phyloP scores from a whole-genome alignment of 768 basidiomycete genomes.

The Obba rivulosa region DNA sequence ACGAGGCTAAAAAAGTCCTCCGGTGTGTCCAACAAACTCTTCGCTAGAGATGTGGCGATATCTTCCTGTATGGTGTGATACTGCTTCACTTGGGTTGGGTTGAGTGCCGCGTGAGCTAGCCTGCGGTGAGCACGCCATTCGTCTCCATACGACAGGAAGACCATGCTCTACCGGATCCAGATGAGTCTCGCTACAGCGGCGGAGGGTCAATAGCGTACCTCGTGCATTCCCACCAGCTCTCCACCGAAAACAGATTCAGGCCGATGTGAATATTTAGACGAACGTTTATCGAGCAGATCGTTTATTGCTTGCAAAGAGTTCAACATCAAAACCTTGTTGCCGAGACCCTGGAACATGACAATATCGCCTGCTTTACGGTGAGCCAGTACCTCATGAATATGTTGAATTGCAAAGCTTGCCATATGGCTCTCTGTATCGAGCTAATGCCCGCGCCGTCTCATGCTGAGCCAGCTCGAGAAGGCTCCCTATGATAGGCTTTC shows the following conservation, averaged over 20 bases:
- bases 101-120: conserved; percentile 26
- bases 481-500: conserved; percentile 11
- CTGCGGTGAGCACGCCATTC: conserved; percentile 23
- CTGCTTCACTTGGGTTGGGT: conserved; percentile 23
- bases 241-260: conserved; percentile 30
- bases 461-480: conserved; percentile 4
- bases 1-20: conserved; percentile 7
- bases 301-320: conserved; percentile 22
- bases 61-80: conserved; percentile 28
- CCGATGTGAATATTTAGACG: conserved; percentile 25
- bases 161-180: conserved; percentile 16
- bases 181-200: neutral
- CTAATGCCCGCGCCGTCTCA: conserved; percentile 5
- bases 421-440: conserved; percentile 6
- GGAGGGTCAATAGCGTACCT: conserved; percentile 2
- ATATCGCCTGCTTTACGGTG: conserved; percentile 20
- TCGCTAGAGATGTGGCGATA: conserved; percentile 13
- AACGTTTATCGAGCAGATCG: conserved; percentile 26
- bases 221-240: conserved; percentile 27
- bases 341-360: conserved; percentile 23
- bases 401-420: neutral
- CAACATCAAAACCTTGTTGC: conserved; percentile 24
- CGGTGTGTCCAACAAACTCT: conserved; percentile 2
- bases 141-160: conserved; percentile 18
- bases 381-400: too few species aligned